A percentile compares a stretch with the other conserved stretches of the same genome.
These are phyloP conservation scores for Karstenula rhodostoma DNA, from an alignment of 2,329 filamentous ascomycete species.

Conservation along the genomic window DNA sequence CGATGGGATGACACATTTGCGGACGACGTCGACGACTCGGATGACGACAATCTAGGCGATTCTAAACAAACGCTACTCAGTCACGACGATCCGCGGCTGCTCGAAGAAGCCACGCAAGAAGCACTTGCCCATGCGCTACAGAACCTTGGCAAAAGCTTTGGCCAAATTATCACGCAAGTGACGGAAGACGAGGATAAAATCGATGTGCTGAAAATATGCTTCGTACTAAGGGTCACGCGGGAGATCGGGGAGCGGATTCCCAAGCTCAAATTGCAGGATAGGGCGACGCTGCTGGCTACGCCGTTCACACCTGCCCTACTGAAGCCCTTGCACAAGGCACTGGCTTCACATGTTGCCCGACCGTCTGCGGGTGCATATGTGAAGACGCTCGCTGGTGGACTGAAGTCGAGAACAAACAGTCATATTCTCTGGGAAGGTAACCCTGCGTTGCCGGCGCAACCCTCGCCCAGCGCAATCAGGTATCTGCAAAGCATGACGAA, in stretches of 20 bases:
- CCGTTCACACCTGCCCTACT: slow-evolving; percentile 62
- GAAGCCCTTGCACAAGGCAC: slow-evolving; percentile 67
- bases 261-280: slow-evolving; percentile 40
- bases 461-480: slow-evolving; percentile 76
- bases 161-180: slow-evolving; percentile 58
- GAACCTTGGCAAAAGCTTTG: slow-evolving; percentile 65
- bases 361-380: slow-evolving; percentile 54
- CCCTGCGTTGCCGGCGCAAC: slow-evolving; percentile 78
- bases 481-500: slow-evolving; percentile 72
- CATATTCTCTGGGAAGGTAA: slow-evolving; percentile 81
- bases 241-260: slow-evolving; percentile 76
- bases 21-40: slow-evolving; percentile 74
- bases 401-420: slow-evolving; percentile 64
- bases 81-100: slow-evolving; percentile 72
- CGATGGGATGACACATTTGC: slow-evolving; percentile 80
- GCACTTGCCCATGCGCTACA: slow-evolving; percentile 66
- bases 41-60: slow-evolving; percentile 77
- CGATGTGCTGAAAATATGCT: slow-evolving; percentile 58
- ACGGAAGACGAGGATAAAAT: slow-evolving; percentile 52
- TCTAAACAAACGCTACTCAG: slow-evolving; percentile 72
- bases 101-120: slow-evolving; percentile 67
- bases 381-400: slow-evolving; percentile 55
- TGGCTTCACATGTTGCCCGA: slow-evolving; percentile 64
- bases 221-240: slow-evolving; percentile 76
- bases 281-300: slow-evolving; percentile 31